phyloP scores from a whole-genome alignment of 176 grass and related monocot species.

The Panicum miliaceum region DNA sequence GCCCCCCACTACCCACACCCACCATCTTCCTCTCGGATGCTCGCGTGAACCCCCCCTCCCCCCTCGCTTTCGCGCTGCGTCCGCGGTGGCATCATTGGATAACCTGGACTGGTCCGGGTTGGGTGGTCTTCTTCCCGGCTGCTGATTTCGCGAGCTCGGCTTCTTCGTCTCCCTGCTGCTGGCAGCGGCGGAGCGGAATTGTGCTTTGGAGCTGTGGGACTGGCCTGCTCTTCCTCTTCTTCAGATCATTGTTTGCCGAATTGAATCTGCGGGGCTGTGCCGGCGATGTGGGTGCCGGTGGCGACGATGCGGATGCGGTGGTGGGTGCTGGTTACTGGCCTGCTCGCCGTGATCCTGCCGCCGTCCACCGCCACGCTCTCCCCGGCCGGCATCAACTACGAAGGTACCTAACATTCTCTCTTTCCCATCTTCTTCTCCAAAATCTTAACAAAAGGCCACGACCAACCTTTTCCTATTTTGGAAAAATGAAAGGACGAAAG shows the following conservation, averaged over 20 bases:
- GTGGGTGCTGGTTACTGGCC: constrained; percentile 20
- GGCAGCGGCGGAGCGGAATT: constrained; percentile 37
- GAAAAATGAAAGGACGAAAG: neutral
- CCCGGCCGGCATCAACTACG: constrained; percentile 72
- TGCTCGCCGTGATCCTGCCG: constrained; percentile 41
- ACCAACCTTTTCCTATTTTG: neutral
- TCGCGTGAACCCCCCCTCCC: constrained; percentile 7
- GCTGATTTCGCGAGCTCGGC: neutral
- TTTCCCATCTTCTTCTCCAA: neutral
- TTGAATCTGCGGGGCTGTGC: constrained; percentile 29
- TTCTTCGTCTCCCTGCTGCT: neutral
- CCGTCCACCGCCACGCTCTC: constrained; percentile 57
- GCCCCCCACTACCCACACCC: neutral
- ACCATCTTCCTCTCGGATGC: neutral
- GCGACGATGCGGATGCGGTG: constrained; percentile 25
- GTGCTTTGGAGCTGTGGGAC: neutral
- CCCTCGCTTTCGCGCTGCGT: constrained; percentile 31
- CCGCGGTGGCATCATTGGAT: constrained; percentile 4
- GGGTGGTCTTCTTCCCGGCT: neutral
- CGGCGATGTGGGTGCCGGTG: constrained; percentile 31
- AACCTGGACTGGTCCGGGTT: neutral
- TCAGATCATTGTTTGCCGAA: neutral
- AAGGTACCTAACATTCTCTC: constrained; percentile 38
- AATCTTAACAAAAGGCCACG: neutral
- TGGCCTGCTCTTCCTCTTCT: neutral